phyloP scores from a whole-genome alignment of 108 stramenopile genomes.

The Nannochloropsis oceanica region DNA sequence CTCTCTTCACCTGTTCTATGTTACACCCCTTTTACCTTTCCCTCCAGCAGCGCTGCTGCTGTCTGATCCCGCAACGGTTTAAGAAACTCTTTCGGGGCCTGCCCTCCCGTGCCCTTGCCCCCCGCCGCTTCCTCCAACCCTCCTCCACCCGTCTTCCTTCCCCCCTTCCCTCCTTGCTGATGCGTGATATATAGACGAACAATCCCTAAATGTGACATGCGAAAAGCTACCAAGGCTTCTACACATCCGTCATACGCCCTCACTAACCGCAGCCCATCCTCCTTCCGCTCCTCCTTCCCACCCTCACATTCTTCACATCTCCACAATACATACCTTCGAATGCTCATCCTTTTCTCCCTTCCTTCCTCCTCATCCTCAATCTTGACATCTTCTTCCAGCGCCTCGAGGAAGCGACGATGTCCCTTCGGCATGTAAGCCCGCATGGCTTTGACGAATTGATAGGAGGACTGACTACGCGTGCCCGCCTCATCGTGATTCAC shows the following conservation, averaged over 20 bases:
- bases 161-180: constrained; percentile 1
- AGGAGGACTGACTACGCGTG: neutral
- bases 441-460: constrained; percentile 7
- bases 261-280: neutral
- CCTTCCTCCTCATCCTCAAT: neutral
- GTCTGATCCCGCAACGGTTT: constrained; percentile 10
- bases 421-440: constrained; percentile 16
- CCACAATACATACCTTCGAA: neutral
- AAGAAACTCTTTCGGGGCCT: constrained; percentile 13
- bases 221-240: neutral
- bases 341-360: neutral
- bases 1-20: too few relatives aligned
- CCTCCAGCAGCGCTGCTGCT: constrained; percentile 2
- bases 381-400: neutral
- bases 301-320: neutral
- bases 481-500: constrained; percentile 3
- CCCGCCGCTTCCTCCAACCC: constrained; percentile 9
- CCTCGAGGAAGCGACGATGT: constrained; percentile 21
- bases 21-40: too few relatives aligned
- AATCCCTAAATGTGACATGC: constrained; percentile 19
- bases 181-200: constrained; percentile 15
- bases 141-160: neutral
- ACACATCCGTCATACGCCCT: constrained; percentile 16
- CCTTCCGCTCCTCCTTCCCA: neutral
- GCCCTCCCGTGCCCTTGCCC: constrained; percentile 28